These are phyloP conservation scores for Penicillium odoratum DNA, from an alignment of 495 filamentous ascomycete species.

Conservation along the genomic window DNA sequence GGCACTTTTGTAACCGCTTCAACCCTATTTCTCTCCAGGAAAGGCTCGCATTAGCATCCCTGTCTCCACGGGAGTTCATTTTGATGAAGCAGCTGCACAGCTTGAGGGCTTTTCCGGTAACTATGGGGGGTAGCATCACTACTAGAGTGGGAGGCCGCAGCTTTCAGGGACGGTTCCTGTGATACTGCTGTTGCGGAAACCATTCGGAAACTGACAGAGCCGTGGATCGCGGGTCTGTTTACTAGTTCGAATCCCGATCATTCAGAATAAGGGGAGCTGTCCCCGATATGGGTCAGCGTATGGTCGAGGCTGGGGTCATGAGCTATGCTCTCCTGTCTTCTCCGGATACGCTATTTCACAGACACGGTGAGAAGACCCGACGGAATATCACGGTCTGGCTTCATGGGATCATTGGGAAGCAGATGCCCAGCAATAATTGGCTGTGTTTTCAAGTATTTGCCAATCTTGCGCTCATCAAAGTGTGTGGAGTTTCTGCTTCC, in stretches of 20 bases:
- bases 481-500: conserved; percentile 12
- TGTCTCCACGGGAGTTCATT: conserved; percentile 16
- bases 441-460: conserved; percentile 27
- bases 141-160: background rate
- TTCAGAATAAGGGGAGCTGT: conserved; percentile 27
- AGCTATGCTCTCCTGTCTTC: conserved; percentile 20
- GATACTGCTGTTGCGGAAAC: background rate
- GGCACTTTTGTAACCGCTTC: conserved; percentile 14
- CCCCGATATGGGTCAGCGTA: conserved; percentile 22
- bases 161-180: background rate
- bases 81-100: conserved; percentile 25
- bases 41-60: conserved; percentile 22
- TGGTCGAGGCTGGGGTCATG: conserved; percentile 29
- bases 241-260: conserved; percentile 20
- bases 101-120: conserved; percentile 23
- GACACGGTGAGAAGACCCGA: conserved; percentile 7
- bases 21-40: conserved; percentile 14
- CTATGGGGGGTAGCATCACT: conserved; percentile 22
- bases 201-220: conserved; percentile 9
- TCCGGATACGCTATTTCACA: conserved; percentile 11
- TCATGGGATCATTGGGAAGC: conserved; percentile 17
- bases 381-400: conserved; percentile 23
- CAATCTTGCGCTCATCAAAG: conserved; percentile 21
- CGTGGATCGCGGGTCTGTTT: conserved; percentile 22
- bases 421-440: conserved; percentile 29